phyloP scores from a whole-genome alignment of 2,329 filamentous ascomycete species.

The Hansfordia pulvinata region DNA sequence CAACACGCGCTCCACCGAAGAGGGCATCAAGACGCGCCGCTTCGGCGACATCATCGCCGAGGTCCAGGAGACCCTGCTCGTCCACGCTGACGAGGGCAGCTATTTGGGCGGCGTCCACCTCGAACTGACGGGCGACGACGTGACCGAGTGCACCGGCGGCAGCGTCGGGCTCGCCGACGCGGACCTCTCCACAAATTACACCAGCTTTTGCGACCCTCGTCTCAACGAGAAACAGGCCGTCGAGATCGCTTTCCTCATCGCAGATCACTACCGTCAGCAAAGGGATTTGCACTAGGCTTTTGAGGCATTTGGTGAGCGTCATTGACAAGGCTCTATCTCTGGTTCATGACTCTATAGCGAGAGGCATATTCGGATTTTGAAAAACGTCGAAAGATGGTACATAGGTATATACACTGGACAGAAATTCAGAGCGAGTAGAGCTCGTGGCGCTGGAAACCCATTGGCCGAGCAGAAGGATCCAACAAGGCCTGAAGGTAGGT shows the following conservation, averaged over 20 bases:
- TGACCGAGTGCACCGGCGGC: constrained; percentile 90
- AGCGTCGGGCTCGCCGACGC: constrained; percentile 79
- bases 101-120: constrained; percentile 91
- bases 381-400: too few species aligned
- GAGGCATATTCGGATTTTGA: too few species aligned
- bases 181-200: constrained; percentile 82
- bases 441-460: too few species aligned
- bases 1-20: constrained; percentile 53
- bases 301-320: too few species aligned
- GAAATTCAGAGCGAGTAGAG: too few species aligned
- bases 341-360: too few species aligned
- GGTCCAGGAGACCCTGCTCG: constrained; percentile 66
- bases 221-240: constrained; percentile 97
- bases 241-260: constrained; percentile 86
- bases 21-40: constrained; percentile 80
- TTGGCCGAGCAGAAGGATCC: too few species aligned
- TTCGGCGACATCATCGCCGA: constrained; percentile 87
- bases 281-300: too few species aligned
- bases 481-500: too few species aligned
- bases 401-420: too few species aligned
- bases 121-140: constrained; percentile 87
- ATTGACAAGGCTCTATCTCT: too few species aligned
- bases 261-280: constrained; percentile 53
- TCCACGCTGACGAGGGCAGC: constrained; percentile 72
- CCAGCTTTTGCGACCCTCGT: constrained; percentile 87